Evolutionary conservation across 805 yeast species (phyloP).

Genomic region (Starmerella khaoyaiensis): DNA sequence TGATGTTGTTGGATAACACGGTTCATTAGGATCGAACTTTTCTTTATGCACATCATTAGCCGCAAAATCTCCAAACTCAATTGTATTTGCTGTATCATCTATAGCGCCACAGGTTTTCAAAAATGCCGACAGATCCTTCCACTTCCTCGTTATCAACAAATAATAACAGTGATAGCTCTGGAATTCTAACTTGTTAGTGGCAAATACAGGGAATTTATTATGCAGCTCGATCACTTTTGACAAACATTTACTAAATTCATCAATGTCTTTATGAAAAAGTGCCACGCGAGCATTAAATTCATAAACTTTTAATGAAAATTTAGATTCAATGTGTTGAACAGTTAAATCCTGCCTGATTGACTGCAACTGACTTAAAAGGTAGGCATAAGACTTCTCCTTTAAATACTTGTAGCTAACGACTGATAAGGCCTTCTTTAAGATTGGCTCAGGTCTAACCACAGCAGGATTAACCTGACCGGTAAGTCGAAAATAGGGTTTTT

Average conservation of each 20-base stretch:
- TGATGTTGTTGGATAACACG: no score
- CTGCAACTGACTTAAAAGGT: conserved; percentile 79
- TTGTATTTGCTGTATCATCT: no score
- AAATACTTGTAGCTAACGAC: conserved; percentile 42
- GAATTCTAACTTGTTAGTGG: conserved; percentile 8
- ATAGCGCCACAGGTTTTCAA: no score
- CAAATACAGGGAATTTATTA: background rate
- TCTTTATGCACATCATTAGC: no score
- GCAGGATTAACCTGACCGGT: conserved; percentile 88
- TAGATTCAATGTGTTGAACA: conserved; percentile 73
- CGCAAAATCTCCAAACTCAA: no score
- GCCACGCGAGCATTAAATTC: conserved; percentile 83
- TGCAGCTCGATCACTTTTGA: conserved; percentile 46
- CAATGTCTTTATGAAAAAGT: conserved; percentile 66
- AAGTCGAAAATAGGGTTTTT: conserved; percentile 66
- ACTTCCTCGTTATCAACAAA: conserved; percentile 7
- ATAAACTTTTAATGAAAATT: conserved; percentile 66
- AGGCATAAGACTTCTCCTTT: conserved; percentile 47
- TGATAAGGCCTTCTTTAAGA: conserved; percentile 46
- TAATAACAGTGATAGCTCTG: conserved; percentile 12
- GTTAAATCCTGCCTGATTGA: conserved; percentile 87
- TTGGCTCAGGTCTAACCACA: conserved; percentile 57
- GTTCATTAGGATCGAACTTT: no score
- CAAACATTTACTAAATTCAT: conserved; percentile 93
- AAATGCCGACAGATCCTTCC: conserved; percentile 9